Evolutionary conservation across 2,329 filamentous ascomycete species (phyloP).

Genomic region (Claviceps monticola): DNA sequence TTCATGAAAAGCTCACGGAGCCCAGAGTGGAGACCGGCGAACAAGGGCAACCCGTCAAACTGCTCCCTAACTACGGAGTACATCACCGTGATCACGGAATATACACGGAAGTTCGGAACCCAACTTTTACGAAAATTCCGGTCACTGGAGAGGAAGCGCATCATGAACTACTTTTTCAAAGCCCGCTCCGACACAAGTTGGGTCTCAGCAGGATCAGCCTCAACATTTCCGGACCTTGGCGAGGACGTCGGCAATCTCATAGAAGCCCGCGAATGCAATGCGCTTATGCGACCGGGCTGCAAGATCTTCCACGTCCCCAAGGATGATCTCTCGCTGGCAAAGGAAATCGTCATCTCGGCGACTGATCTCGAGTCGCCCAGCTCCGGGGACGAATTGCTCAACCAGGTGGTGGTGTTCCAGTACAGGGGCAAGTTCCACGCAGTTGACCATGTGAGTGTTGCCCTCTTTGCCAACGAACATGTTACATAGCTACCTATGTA

Average conservation of each 20-base stretch:
- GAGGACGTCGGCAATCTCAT: conserved; percentile 23
- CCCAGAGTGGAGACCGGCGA: neutral
- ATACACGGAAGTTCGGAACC: neutral
- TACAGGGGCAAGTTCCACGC: conserved; percentile 52
- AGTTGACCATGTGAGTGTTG: conserved; percentile 46
- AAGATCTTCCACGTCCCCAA: conserved; percentile 41
- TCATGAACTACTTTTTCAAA: conserved; percentile 13
- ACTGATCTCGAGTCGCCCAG: conserved; percentile 3
- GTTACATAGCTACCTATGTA: too few species aligned
- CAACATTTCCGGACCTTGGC: conserved; percentile 40
- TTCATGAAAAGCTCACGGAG: too few species aligned
- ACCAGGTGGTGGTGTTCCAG: conserved; percentile 53
- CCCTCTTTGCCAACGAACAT: too few species aligned
- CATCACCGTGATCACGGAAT: neutral
- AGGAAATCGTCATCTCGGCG: conserved; percentile 16
- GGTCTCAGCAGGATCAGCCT: conserved; percentile 40
- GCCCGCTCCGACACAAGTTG: conserved; percentile 21
- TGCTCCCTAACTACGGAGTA: too few species aligned
- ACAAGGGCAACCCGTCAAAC: neutral
- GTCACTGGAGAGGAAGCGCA: neutral
- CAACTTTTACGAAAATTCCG: neutral
- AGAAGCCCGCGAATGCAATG: conserved; percentile 23
- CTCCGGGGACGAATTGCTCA: conserved; percentile 23
- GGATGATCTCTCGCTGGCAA: conserved; percentile 22
- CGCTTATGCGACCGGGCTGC: conserved; percentile 34